Conservation (phyloP, 2,329 filamentous ascomycete genomes). For the Rutstroemia sydowiana region DNA sequence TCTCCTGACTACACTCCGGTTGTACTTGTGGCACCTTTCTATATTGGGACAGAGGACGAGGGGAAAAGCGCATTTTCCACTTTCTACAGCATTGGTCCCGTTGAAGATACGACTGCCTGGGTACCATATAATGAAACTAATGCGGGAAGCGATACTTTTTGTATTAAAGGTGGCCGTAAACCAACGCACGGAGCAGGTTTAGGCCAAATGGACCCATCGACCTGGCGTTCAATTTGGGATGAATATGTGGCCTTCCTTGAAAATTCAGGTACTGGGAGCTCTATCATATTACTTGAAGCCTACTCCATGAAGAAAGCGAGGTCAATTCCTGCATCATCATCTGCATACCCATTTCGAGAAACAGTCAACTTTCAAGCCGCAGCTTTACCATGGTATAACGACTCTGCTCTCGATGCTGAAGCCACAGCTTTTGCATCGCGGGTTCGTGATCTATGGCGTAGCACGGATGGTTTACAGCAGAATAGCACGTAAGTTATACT, state of each 20-base stretch:
- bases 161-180: conserved; percentile 2
- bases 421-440: neutral
- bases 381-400: neutral
- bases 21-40: neutral
- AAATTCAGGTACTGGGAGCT: neutral
- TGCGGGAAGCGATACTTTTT: neutral
- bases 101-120: neutral
- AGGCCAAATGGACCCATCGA: neutral
- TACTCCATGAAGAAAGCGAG: neutral
- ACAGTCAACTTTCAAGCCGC: neutral
- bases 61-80: neutral
- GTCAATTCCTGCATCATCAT: neutral
- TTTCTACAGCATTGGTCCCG: neutral
- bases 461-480: neutral
- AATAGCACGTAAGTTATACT: conserved; percentile 2
- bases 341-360: neutral
- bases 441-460: neutral
- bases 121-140: conserved; percentile 2
- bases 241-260: neutral
- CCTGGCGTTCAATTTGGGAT: conserved; percentile 1
- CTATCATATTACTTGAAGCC: neutral
- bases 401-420: neutral
- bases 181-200: conserved; percentile 2
- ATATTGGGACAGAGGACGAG: neutral
- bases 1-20: neutral